A percentile compares a stretch with the other conserved stretches of the same genome.
Evolutionary conservation across 495 filamentous ascomycete genomes (phyloP).

Genomic region (Wilcoxina mikolae): DNA sequence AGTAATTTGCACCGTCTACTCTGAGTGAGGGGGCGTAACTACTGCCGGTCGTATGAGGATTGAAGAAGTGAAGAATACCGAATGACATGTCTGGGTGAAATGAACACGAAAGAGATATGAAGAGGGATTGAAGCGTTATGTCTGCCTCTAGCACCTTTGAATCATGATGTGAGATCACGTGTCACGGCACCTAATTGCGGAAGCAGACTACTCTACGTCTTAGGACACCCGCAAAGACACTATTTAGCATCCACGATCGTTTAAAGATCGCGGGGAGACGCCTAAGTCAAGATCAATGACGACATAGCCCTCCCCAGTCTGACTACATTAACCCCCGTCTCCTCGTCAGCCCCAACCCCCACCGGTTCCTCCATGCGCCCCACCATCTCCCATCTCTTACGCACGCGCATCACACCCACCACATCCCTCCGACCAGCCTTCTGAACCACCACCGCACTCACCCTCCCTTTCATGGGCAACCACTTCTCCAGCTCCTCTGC

Average conservation of each 20-base stretch:
- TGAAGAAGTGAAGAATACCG: too few relatives aligned
- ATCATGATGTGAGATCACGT: too few relatives aligned
- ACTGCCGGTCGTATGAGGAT: too few relatives aligned
- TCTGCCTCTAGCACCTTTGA: too few relatives aligned
- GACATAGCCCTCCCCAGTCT: background rate
- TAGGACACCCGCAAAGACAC: background rate
- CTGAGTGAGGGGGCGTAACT: too few relatives aligned
- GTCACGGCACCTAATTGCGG: background rate
- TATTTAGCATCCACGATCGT: too few relatives aligned
- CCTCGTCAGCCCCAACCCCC: background rate
- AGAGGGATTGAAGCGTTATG: too few relatives aligned
- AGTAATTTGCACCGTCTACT: too few relatives aligned
- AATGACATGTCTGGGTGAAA: too few relatives aligned
- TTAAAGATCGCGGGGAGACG: too few relatives aligned
- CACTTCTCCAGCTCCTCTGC: background rate
- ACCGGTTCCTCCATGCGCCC: background rate
- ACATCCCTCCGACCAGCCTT: background rate
- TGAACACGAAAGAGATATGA: too few relatives aligned
- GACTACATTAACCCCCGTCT: background rate
- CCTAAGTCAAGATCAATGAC: too few relatives aligned
- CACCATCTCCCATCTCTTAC: background rate
- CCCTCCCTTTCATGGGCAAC: slow-evolving; percentile 4
- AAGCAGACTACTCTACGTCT: background rate
- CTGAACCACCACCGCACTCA: background rate
- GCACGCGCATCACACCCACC: background rate